phyloP scores from a whole-genome alignment of 163 green algal species.

The Trebouxia gelatinosa region DNA sequence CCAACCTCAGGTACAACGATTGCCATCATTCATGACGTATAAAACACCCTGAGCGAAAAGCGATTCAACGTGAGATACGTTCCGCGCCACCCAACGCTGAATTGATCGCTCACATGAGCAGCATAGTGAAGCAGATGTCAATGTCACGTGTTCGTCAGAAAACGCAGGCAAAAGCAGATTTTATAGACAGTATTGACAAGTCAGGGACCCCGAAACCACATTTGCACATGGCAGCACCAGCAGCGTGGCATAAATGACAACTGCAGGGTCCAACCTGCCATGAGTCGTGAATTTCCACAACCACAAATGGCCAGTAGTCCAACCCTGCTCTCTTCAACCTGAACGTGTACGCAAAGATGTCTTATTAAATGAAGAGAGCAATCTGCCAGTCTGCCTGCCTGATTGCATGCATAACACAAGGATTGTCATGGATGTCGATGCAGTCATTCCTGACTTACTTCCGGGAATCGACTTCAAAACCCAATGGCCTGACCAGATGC shows the following conservation, averaged over 20 bases:
- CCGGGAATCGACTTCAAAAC: conserved; percentile 82
- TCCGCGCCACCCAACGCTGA: no score
- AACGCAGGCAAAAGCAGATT: no score
- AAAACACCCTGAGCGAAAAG: no score
- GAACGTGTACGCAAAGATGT: conserved; percentile 5
- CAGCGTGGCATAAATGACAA: no score
- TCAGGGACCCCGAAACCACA: background rate
- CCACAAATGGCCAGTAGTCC: conserved; percentile 93
- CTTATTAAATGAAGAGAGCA: background rate
- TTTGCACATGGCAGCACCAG: background rate
- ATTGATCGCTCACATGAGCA: no score
- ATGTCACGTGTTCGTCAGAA: no score
- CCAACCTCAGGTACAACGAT: no score
- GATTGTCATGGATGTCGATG: background rate
- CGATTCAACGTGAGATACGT: no score
- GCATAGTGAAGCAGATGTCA: no score
- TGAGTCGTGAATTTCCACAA: conserved; percentile 65
- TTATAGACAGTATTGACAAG: background rate
- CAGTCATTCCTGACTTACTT: conserved; percentile 46
- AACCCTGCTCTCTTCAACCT: conserved; percentile 82
- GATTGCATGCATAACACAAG: background rate
- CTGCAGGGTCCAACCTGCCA: conserved; percentile 49
- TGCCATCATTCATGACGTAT: no score
- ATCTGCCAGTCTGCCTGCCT: background rate
- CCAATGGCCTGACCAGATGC: conserved; percentile 86